Percentiles rank a stretch among this genome's conserved stretches.
Conservation (phyloP, 371 early-diverging fungal species). For the Rhizopus arrhizus region DNA sequence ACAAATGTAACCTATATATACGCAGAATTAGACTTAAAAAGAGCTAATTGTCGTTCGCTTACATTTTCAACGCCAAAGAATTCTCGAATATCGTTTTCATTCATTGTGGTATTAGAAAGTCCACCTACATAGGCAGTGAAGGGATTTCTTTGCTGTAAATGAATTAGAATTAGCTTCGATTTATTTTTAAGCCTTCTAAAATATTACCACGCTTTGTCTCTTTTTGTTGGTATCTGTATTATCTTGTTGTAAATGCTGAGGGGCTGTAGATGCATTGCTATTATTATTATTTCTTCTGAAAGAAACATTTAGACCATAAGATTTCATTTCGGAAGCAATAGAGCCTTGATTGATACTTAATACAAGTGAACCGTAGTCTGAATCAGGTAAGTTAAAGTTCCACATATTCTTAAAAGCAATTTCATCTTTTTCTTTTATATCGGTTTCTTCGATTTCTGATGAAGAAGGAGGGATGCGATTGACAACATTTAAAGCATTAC, state of each 20-base stretch:
- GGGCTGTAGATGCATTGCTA: background rate
- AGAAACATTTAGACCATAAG: slow-evolving; percentile 64
- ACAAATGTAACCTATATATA: slow-evolving; percentile 36
- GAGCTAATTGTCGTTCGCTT: slow-evolving; percentile 8
- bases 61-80: slow-evolving; percentile 52
- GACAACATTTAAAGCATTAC: slow-evolving; percentile 60
- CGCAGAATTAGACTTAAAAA: background rate
- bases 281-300: slow-evolving; percentile 44
- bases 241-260: background rate
- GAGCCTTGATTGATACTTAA: slow-evolving; percentile 59
- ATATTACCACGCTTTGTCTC: slow-evolving; percentile 35
- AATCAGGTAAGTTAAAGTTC: slow-evolving; percentile 71
- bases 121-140: slow-evolving; percentile 52
- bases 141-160: slow-evolving; percentile 32
- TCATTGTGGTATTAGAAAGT: slow-evolving; percentile 37
- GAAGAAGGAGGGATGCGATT: slow-evolving; percentile 55
- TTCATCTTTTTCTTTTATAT: slow-evolving; percentile 44
- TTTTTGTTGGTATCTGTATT: slow-evolving; percentile 17
- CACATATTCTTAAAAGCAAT: slow-evolving; percentile 69
- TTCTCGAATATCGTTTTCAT: slow-evolving; percentile 49
- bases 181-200: background rate
- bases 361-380: slow-evolving; percentile 59
- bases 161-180: background rate
- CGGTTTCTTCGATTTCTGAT: slow-evolving; percentile 17
- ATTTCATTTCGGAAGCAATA: slow-evolving; percentile 55